Evolutionary conservation across 768 basidiomycete species (phyloP).

Genomic region (Mycena maculata): DNA sequence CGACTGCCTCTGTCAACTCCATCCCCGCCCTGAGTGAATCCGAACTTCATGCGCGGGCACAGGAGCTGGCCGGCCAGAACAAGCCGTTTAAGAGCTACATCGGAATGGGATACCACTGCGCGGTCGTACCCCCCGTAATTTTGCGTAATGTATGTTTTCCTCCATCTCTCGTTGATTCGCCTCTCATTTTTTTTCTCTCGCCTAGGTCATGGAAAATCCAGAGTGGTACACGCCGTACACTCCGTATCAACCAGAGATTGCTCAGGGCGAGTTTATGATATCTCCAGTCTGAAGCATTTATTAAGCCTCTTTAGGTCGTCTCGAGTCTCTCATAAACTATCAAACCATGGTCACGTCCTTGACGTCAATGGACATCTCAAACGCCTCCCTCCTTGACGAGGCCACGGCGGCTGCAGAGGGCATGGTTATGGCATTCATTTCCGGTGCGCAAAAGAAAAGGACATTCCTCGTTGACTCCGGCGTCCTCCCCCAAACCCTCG

Average conservation of each 20-base stretch:
- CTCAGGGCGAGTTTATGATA: slow-evolving; percentile 76
- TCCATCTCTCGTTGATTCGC: not conserved
- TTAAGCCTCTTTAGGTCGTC: slow-evolving; percentile 69
- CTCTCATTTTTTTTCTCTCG: slow-evolving; percentile 14
- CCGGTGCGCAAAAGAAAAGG: slow-evolving; percentile 75
- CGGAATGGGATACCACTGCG: slow-evolving; percentile 97
- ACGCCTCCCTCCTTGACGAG: slow-evolving; percentile 95
- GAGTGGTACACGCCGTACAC: slow-evolving; percentile 99
- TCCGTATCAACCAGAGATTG: slow-evolving; percentile 96
- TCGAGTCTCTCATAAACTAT: slow-evolving; percentile 96
- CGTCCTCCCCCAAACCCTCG: slow-evolving; percentile 89
- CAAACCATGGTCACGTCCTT: slow-evolving; percentile 97
- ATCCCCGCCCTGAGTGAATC: slow-evolving; percentile 88
- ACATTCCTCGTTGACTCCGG: slow-evolving; percentile 88
- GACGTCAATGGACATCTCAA: slow-evolving; percentile 95
- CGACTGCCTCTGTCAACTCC: slow-evolving; percentile 67
- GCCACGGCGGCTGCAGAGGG: slow-evolving; percentile 95
- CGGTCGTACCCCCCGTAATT: slow-evolving; percentile 95
- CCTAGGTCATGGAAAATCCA: slow-evolving; percentile 90
- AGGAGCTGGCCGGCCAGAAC: slow-evolving; percentile 82
- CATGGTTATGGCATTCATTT: slow-evolving; percentile 93
- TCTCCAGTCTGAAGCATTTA: slow-evolving; percentile 20
- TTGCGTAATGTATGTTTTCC: slow-evolving; percentile 79
- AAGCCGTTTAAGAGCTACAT: slow-evolving; percentile 92
- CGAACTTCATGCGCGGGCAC: slow-evolving; percentile 81